phyloP scores from a whole-genome alignment of 768 basidiomycete genomes.

The Rubroboletus satanas region DNA sequence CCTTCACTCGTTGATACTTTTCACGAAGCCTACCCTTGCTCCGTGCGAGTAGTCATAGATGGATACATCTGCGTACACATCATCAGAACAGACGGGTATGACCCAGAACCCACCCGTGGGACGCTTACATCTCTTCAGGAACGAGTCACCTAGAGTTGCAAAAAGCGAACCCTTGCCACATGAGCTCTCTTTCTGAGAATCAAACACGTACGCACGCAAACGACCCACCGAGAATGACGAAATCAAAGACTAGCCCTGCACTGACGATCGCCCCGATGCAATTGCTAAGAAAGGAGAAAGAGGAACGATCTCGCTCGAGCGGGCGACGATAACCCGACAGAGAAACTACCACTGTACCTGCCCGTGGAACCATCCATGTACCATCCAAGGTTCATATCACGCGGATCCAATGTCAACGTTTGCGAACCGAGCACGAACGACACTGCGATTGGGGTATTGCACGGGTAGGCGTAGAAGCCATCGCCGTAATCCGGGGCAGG shows the following conservation, averaged over 20 bases:
- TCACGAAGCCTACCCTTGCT: slow-evolving; percentile 54
- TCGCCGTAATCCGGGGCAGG: slow-evolving; percentile 40
- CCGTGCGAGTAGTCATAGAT: slow-evolving; percentile 56
- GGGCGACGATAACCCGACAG: too few species aligned
- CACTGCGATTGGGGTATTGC: slow-evolving; percentile 34
- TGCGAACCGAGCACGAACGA: slow-evolving; percentile 44
- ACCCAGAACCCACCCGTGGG: not conserved
- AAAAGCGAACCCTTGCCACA: too few species aligned
- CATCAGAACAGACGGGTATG: not conserved
- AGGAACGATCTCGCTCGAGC: not conserved
- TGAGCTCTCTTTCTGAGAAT: not conserved
- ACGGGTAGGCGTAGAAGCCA: slow-evolving; percentile 57
- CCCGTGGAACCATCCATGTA: slow-evolving; percentile 27
- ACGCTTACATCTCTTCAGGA: slow-evolving; percentile 61
- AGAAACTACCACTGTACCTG: slow-evolving; percentile 19
- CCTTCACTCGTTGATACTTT: slow-evolving; percentile 40
- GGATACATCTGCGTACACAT: slow-evolving; percentile 46
- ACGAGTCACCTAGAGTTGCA: slow-evolving; percentile 44
- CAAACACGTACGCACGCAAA: not conserved
- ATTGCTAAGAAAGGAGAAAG: slow-evolving; percentile 36
- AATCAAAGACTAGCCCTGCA: slow-evolving; percentile 15
- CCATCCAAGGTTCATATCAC: slow-evolving; percentile 56
- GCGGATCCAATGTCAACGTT: slow-evolving; percentile 38
- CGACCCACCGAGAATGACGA: slow-evolving; percentile 22
- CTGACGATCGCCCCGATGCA: slow-evolving; percentile 57